These are phyloP conservation scores for Nelumbo lutea DNA, from an alignment of 164 flowering plant species.

Conservation along the genomic window DNA sequence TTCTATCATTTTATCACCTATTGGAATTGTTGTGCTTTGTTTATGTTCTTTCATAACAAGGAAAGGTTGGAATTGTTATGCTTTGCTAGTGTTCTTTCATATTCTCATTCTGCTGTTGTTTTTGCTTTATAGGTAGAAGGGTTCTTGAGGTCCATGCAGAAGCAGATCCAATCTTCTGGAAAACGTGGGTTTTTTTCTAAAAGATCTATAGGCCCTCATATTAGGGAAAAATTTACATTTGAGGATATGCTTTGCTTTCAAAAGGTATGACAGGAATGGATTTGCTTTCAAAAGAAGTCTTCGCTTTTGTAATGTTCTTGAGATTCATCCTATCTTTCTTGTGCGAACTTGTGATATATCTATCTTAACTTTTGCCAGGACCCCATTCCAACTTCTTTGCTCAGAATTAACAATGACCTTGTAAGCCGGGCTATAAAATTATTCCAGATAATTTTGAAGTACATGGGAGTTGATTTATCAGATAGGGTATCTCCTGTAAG, in stretches of 20 bases:
- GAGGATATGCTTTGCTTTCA: conserved; percentile 99
- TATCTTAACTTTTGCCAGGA: conserved; percentile 53
- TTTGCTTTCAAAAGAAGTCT: not conserved
- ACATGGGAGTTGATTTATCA: conserved; percentile 85
- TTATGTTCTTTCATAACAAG: no score
- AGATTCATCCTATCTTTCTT: not conserved
- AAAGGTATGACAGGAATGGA: conserved; percentile 48
- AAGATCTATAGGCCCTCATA: conserved; percentile 64
- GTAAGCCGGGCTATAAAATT: conserved; percentile 74
- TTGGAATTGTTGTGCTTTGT: no score
- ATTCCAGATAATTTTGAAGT: conserved; percentile 84
- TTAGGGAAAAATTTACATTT: conserved; percentile 79
- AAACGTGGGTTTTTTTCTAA: conserved; percentile 92
- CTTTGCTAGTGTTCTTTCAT: not conserved
- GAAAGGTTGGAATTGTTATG: not conserved
- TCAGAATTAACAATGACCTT: conserved; percentile 74
- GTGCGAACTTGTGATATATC: not conserved
- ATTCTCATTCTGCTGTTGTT: not conserved
- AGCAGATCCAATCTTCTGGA: conserved; percentile 81
- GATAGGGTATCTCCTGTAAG: conserved; percentile 57
- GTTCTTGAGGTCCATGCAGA: conserved; percentile 86
- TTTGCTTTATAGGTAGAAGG: conserved; percentile 70
- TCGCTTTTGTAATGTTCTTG: not conserved
- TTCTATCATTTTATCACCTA: no score
- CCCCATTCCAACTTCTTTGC: conserved; percentile 91